phyloP scores from a whole-genome alignment of 345 rosid genomes.

The Eutrema yunnanense region DNA sequence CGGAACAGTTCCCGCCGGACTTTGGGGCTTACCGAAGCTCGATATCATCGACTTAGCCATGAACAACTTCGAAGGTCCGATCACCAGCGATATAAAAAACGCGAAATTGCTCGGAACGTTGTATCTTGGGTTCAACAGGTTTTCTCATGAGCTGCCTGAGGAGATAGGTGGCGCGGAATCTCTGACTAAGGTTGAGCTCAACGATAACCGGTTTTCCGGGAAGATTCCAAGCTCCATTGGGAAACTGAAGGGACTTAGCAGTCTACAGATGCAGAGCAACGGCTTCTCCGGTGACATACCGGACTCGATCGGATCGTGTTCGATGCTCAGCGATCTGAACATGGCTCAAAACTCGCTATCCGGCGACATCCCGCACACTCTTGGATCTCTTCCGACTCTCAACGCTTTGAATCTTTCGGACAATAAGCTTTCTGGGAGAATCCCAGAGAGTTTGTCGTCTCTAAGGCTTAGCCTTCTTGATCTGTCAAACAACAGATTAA shows the following conservation, averaged over 20 bases:
- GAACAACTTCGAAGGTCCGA: conserved; percentile 57
- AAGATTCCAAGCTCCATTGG: conserved; percentile 52
- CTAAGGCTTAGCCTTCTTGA: conserved; percentile 79
- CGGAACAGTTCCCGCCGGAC: conserved; percentile 65
- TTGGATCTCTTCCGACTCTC: conserved; percentile 62
- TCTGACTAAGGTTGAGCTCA: conserved; percentile 41
- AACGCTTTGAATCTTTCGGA: conserved; percentile 67
- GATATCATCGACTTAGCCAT: conserved; percentile 53
- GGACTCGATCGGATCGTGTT: conserved; percentile 52
- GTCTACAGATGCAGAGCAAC: conserved; percentile 59
- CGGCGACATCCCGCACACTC: conserved; percentile 55
- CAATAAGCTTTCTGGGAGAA: conserved; percentile 58
- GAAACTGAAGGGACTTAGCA: conserved; percentile 42
- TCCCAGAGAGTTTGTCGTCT: conserved; percentile 63
- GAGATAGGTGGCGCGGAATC: conserved; percentile 50
- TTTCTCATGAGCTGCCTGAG: conserved; percentile 65
- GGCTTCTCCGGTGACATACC: conserved; percentile 59
- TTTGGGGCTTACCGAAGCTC: conserved; percentile 73
- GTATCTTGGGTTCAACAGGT: conserved; percentile 42
- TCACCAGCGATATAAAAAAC: conserved; percentile 49
- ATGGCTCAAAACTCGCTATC: conserved; percentile 64
- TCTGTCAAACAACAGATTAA: conserved; percentile 56
- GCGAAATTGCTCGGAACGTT: conserved; percentile 50
- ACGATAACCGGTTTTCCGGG: conserved; percentile 60
- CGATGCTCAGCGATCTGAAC: conserved; percentile 52